Evolutionary conservation across 2,329 filamentous ascomycete genomes (phyloP), one percentile per base, ranked within the genome.

Genomic region (Grosmannia huntii): DNA sequence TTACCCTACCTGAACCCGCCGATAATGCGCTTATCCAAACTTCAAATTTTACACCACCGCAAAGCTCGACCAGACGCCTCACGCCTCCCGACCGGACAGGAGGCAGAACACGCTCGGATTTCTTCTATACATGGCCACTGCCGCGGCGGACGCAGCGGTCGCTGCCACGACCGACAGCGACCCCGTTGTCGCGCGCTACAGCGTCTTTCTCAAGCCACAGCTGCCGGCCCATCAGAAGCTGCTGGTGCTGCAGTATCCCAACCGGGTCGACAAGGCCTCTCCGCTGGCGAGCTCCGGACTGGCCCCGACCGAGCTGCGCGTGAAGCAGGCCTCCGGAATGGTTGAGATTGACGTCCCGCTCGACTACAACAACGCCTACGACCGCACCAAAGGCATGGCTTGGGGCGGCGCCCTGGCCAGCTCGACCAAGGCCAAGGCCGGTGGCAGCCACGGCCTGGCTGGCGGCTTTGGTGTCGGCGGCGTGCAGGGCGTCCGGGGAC

Each of bases 271-370:
- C 59, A 76, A 81, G 48, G 85, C 62, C 68, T 72, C 12, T 66
- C 31, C 55, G 41, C 41, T 44, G 16, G 21, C 41, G 16, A n/a
- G 19, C 48, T 77, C 81, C 6, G 86, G 87, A 71, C 80, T 80
- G 57, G 77, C 81, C 25, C 87, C 92, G 12, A 75, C 82, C 19
- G 83, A 87, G 65, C 76, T 97, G 66, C 89, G 92, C 64, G 75
- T 96, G 69, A 99, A 97, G 75, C 81, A 85, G 16, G 75, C 80
- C 59, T 82, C 88, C 0, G 91, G 91, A 58, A 88, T 96, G 73
- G 77, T 96, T 59, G 94, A 99, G 73, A 78, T 97, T 56, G 94
- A 99, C 69, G 80, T 96, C n/a, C 89, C 90, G 5, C 77, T 96
- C 65, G 83, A 85, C 74, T 84, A 84, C 62, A 75, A 77, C 58